phyloP scores from a whole-genome alignment of 306 rosid genomes.

The Cucurbita maxima region DNA sequence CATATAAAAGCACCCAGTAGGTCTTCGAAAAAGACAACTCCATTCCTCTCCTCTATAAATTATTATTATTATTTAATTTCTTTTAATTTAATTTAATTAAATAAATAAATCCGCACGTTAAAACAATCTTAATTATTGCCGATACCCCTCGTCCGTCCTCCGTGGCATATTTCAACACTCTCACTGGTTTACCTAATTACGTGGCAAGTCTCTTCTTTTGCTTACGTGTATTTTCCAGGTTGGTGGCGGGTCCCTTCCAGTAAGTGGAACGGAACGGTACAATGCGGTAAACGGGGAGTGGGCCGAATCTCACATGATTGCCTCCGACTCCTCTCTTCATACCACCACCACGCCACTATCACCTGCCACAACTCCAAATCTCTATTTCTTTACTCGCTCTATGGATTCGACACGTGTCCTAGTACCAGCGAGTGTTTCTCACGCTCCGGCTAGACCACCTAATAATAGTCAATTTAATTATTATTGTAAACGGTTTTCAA shows the following conservation, averaged over 20 bases:
- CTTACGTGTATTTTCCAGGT: neutral
- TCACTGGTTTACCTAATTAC: neutral
- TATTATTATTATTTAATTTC: neutral
- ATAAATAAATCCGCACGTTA: neutral
- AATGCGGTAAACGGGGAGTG: neutral
- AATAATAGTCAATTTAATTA: neutral
- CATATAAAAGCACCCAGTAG: conserved; percentile 25
- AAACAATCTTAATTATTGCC: neutral
- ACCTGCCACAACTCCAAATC: neutral
- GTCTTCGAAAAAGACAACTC: conserved; percentile 38
- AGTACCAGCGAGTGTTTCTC: neutral
- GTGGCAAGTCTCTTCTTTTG: neutral
- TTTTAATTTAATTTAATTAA: neutral
- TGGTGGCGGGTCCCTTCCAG: neutral
- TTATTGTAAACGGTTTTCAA: neutral
- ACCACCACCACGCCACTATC: conserved; percentile 2
- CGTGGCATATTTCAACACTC: neutral
- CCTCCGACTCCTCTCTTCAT: conserved; percentile 1
- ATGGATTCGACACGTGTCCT: neutral
- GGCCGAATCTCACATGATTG: conserved; percentile 8
- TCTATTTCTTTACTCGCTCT: neutral
- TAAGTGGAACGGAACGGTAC: neutral
- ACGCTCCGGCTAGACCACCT: neutral
- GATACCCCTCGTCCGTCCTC: neutral
- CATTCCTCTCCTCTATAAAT: conserved; percentile 15